Conservation (phyloP, 176 grass and related monocot species). For the Echinochloa phyllopogon region DNA sequence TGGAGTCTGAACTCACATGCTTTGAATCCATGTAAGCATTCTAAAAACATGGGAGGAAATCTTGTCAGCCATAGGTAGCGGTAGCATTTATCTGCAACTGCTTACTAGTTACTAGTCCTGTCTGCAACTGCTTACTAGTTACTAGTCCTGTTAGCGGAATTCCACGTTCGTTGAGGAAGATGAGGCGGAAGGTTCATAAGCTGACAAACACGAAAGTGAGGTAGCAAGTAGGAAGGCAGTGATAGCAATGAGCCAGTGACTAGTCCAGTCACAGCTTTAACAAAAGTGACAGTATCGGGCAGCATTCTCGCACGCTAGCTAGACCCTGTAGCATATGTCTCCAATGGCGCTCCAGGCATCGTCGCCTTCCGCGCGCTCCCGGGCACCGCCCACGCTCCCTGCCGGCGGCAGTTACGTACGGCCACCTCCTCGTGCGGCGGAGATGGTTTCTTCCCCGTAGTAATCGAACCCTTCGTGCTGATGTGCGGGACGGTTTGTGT, state of each 20-base stretch:
- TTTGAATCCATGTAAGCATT: constrained; percentile 14
- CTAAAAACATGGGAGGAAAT: neutral
- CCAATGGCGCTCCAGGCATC: constrained; percentile 58
- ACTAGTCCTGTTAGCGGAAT: too few species aligned
- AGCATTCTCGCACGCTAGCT: neutral
- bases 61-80: neutral
- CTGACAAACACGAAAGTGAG: neutral
- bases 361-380: constrained; percentile 54
- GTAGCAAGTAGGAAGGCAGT: neutral
- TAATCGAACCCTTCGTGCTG: neutral
- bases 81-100: neutral
- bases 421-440: neutral
- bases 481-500: neutral
- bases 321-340: neutral
- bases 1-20: neutral
- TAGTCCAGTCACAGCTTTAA: neutral
- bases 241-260: neutral
- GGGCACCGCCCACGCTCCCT: constrained; percentile 10
- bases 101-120: neutral
- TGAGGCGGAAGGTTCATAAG: neutral
- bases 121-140: neutral
- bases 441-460: neutral
- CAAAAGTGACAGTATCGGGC: neutral
- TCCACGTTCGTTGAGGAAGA: neutral
- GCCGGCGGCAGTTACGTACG: constrained; percentile 69